Conservation (phyloP, 305 asterid genomes). For the Solanum chacoense region DNA sequence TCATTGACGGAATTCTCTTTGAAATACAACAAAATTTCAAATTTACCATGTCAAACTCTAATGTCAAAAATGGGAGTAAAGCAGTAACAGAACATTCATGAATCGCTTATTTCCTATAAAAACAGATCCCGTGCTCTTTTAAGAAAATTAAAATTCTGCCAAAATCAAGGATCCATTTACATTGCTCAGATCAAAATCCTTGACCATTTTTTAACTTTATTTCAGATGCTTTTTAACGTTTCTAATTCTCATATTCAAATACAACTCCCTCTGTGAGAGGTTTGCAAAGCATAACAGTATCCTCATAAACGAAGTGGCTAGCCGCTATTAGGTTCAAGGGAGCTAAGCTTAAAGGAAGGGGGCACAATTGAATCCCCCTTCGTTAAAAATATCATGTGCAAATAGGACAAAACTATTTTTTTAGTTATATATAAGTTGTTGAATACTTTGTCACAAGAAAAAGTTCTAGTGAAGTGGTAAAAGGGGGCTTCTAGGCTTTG, state of each 20-base stretch:
- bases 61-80: neutral
- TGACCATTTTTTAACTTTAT: neutral
- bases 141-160: neutral
- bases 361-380: neutral
- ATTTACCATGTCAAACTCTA: neutral
- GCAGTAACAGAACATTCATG: neutral
- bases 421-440: neutral
- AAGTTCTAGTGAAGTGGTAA: neutral
- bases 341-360: neutral
- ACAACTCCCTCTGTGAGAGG: neutral
- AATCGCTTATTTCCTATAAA: neutral
- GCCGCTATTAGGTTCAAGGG: neutral
- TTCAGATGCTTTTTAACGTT: neutral
- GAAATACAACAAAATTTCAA: neutral
- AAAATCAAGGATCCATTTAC: neutral
- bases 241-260: neutral
- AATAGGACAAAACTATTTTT: neutral
- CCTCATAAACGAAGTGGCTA: neutral
- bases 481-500: neutral
- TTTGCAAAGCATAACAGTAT: neutral
- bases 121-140: neutral
- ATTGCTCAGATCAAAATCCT: neutral
- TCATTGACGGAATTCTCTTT: neutral
- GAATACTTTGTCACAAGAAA: neutral
- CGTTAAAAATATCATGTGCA: neutral